Evolutionary conservation across 2,329 filamentous ascomycete species (phyloP), one percentile per base, ranked within the genome.

Genomic region (Nigrospora oryzae): DNA sequence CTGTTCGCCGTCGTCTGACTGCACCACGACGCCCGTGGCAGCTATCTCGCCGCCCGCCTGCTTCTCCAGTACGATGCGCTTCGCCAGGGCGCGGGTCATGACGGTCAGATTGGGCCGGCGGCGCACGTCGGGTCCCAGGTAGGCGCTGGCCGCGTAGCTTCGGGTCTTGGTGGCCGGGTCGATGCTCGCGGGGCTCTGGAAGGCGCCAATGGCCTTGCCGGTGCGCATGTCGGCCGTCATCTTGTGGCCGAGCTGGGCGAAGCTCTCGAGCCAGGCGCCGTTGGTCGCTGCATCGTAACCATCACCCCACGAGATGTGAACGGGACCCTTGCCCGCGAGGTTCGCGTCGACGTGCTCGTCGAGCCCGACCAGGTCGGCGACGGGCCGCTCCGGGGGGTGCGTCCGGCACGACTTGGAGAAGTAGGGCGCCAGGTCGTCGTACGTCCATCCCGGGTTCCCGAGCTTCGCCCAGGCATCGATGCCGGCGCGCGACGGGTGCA

Each of bases 201-300:
- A 64, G 2, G 57, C 62, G 10, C 62, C 62, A 16, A 59, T 35
- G 0, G 57, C 57, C 35, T 51, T 57, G 10, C 61, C 61, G 0
- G 49, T 51, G 11, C 64, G 55, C 8, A 61, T 59, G 42, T 68
- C 65, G 8, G 51, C 50, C 23, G 56, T 60, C 50, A 61, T 52
- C 16, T 59, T 46, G 6, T 66, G 50, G 3, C 62, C 63, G 8
- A 66, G 54, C 5, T 52, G 53, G 7, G 51, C 51, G 46, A 69
- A 69, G 1, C 62, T 60, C 37, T 65, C 52, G 39, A 65, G 56
- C 66, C 66, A 69, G 1, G 62, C 62, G 31, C 58, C 51, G 45
- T 68, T 64, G 38, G 56, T 53, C 6, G 53, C 12, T 10, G 19
- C 43, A 8, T 52, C 48, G 43, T 64, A 64, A 0, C 59, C 60